phyloP scores from a whole-genome alignment of 306 rosid species.

The Prunus armeniaca region DNA sequence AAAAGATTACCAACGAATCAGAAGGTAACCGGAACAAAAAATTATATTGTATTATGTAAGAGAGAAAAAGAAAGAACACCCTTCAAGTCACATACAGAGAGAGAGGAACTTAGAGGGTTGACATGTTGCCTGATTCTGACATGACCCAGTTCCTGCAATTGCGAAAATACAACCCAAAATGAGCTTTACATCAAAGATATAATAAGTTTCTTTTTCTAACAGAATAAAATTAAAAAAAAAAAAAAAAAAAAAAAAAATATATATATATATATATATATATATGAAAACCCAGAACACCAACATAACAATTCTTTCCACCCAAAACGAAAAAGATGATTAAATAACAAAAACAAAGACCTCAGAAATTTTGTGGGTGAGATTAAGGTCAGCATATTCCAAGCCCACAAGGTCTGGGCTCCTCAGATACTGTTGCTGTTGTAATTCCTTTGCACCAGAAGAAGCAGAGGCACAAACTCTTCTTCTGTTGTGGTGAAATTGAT shows the following conservation, averaged over 20 bases:
- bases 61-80: conserved; percentile 4
- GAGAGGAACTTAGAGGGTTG: conserved; percentile 75
- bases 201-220: neutral
- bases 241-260: too few species aligned
- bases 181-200: neutral
- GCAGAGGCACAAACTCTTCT: conserved; percentile 21
- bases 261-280: too few species aligned
- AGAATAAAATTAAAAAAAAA: too few species aligned
- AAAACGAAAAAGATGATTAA: neutral
- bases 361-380: conserved; percentile 50
- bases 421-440: conserved; percentile 12
- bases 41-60: neutral
- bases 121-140: conserved; percentile 93
- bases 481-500: conserved; percentile 6
- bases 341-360: conserved; percentile 9
- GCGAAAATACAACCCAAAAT: neutral
- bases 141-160: conserved; percentile 72
- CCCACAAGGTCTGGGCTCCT: conserved; percentile 74
- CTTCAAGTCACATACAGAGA: conserved; percentile 55
- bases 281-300: neutral
- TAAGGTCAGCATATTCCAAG: conserved; percentile 77
- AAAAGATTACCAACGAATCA: neutral
- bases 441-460: conserved; percentile 3
- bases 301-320: neutral
- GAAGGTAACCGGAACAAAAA: neutral